A percentile compares a stretch with the other conserved stretches of the same genome.
Evolutionary conservation across 192 early-diverging fungal species (phyloP).

Genomic region (Entomortierella beljakovae): DNA sequence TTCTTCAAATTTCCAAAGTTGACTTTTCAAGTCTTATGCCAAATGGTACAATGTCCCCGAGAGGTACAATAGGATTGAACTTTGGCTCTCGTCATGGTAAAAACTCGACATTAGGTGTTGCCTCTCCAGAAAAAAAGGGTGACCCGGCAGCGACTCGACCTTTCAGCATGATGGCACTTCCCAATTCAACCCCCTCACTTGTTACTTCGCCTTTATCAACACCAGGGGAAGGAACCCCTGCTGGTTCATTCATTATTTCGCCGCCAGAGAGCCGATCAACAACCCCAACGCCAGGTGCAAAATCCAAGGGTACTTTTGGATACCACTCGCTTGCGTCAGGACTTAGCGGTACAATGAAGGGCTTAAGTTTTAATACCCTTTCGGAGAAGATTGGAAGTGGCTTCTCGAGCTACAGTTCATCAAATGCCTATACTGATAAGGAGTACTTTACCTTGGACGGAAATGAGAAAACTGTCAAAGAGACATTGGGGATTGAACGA

Average conservation of each 20-base stretch:
- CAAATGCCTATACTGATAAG: slow-evolving; percentile 16
- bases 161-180: slow-evolving; percentile 42
- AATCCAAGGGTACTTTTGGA: slow-evolving; percentile 33
- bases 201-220: slow-evolving; percentile 13
- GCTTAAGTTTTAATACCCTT: slow-evolving; percentile 39
- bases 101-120: slow-evolving; percentile 11
- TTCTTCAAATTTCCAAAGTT: slow-evolving; percentile 22
- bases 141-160: slow-evolving; percentile 14
- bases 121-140: slow-evolving; percentile 8
- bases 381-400: slow-evolving; percentile 53
- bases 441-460: slow-evolving; percentile 9
- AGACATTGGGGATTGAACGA: slow-evolving; percentile 8
- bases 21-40: slow-evolving; percentile 42
- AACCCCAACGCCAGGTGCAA: slow-evolving; percentile 37
- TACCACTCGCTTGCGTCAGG: slow-evolving; percentile 41
- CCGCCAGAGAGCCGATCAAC: slow-evolving; percentile 29
- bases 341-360: slow-evolving; percentile 51
- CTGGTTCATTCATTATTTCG: slow-evolving; percentile 21
- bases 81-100: slow-evolving; percentile 29
- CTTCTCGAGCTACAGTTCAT: slow-evolving; percentile 26
- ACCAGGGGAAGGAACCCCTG: neutral
- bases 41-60: slow-evolving; percentile 35
- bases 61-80: slow-evolving; percentile 33
- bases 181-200: slow-evolving; percentile 26
- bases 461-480: slow-evolving; percentile 8